Base-by-base conservation (phyloP, 2,329 filamentous ascomycete species). In the Ophiostoma novo-ulmi region DNA sequence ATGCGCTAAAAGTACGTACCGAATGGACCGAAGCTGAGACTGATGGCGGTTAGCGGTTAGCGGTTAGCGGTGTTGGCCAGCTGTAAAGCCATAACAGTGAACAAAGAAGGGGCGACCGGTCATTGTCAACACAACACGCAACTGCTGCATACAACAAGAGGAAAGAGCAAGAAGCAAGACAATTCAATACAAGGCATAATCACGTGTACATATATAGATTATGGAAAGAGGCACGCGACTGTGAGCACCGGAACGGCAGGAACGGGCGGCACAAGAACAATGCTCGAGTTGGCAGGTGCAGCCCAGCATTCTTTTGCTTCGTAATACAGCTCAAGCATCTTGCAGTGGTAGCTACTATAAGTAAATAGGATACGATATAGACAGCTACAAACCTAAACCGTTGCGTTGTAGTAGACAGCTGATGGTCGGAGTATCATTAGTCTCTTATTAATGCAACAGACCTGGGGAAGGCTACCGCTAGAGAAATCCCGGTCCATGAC, bases 81-180 rank as follows among this genome's bases (percentile, higher is more conserved):
- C 6, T 14, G 41, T 2, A 22, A 22, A 44, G 48, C 48, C 41
- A 44, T 7, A 14, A 5, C 31, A 55, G 13, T 26, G n/a, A 58
- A 58, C 52, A 58, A 58, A 58, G 52, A 55, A 55, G 52, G n/a
- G 20, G 22, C n/a, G 52, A 58, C 52, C 52, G n/a, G 52, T 31
- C 10, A 61, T 61, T 61, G 55, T 31, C 41, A n/a, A 44, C 14
- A 17, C 38, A 22, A 31, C n/a, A 61, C n/a, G 22, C 55, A 61
- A 61, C 55, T 22, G 55, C 10, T 61, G 13, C 55, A 22, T 22
- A 22, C 22, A 35, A 31, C 55, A 22, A 55, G 48, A 20, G n/a
- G 48, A n/a, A 61, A 8, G 3, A 14, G 55, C 11, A 31, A 14
- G 48, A 55, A 7, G 44, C 52, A 55, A 55, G 52, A 22, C n/a